Base-by-base conservation (phyloP, 805 yeast genomes). In the Phaffomyces opuntiae region DNA sequence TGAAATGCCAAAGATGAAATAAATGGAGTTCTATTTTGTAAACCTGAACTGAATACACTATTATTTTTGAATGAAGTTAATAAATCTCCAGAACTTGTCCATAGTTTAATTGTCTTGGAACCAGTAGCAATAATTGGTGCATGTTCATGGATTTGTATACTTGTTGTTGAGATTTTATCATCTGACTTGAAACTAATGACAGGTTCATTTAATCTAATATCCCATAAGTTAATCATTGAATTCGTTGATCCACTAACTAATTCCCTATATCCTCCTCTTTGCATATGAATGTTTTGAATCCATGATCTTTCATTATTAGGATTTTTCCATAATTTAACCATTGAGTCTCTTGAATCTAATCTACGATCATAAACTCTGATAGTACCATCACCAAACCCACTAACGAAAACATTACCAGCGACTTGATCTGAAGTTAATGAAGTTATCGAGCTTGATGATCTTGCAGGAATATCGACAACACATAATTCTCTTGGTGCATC, bases 91-190 rank as follows among this genome's bases (percentile, higher is more conserved):
- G 84, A 69, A 0, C 96, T 87, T 4, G 95, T 80, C 86, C 93
- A 90, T 6, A 93, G 65, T 39, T 87, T 83, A 14, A 89, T 80
- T 33, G 77, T 73, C 50, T 83, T 83, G 2, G 90, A 81, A 0
- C 96, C 97, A 4, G 96, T 84, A 2, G 90, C 91, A 47, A 93
- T 77, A 3, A 93, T 73, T 1, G 99, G 98, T 0, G 98, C 99
- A 66, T 93, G 99, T 57, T 93, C 99, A 65, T 93, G 99, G 6
- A 87, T 78, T 57, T 86, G 84, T 46, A 88, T 73, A 19, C 87
- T 74, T 8, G 93, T 77, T 75, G 78, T 59, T 4, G 44, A 36
- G 1, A 70, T 64, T 34, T 52, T 56, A 32, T 49, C 69, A 51
- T 65, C 70, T n/a, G 85, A 84, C 21, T 67, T 69, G 66, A 82